Evolutionary conservation across 139 green algal genomes (phyloP), one percentile per base, ranked within the genome.

Genomic region (Parachlorella kessleri): DNA sequence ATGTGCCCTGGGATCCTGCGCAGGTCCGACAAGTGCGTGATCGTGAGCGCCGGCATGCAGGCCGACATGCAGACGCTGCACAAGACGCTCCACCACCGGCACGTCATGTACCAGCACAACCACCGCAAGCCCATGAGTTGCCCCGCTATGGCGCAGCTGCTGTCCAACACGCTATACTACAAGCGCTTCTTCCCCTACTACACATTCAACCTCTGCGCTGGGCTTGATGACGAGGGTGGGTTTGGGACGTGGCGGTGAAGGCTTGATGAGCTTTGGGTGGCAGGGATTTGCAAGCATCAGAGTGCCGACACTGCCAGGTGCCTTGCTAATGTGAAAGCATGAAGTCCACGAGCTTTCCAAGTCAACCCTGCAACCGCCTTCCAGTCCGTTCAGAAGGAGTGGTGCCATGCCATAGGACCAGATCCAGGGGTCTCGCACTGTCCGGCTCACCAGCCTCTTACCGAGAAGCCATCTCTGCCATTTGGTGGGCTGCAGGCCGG

Each of bases 131-230:
- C 91, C 71, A 98, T 99, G 94, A 89, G 84, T 66, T 94, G 92
- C 71, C 76, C 84, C 32, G 96, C 95, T 4, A 88, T 94, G 36
- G 96, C 97, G 3, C 97, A 99, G 92, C 92, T 98, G 72, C 88
- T 99, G 38, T 93, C 90, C 66, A 99, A 98, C 91, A 99, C 96
- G 10, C 85, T 98, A 55, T 98, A 98, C 86, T 92, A 95, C 81
- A 96, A 97, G 86, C 92, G 97, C 76, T 99, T 99, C 93, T 99
- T 99, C 84, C 97, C 97, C 4, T 99, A 98, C 88, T 99, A 98
- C 94, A 98, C 97, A 24, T 99, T 98, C 84, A 99, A 98, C 90
- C 81, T 99, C 32, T 86, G 90, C n/a, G 94, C 87, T 1, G 97
- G 97, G 30, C 85, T 99, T 35, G 97, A 99, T 81, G 85, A 91